Percentiles rank a stretch among this genome's conserved stretches.
Conservation (phyloP, 176 grass and related monocot species). For the Triticum dicoccoides region DNA sequence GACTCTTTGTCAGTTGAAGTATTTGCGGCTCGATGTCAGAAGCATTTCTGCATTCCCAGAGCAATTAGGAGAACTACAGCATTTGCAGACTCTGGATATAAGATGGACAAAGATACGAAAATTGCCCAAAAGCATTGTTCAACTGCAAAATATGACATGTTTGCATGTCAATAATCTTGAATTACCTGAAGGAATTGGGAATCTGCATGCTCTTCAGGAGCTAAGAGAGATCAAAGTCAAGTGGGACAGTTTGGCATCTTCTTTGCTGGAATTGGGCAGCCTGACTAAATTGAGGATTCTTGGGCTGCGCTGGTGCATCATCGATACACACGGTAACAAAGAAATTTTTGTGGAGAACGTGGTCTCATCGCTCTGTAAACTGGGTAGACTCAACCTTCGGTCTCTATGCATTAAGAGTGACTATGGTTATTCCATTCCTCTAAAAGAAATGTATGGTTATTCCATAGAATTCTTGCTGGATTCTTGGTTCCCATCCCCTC, state of each 20-base stretch:
- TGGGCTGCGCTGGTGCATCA: constrained; percentile 1
- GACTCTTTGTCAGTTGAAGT: constrained; percentile 21
- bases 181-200: constrained; percentile 27
- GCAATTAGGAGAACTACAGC: constrained; percentile 18
- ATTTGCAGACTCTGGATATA: constrained; percentile 29
- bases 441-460: not conserved
- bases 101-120: constrained; percentile 14
- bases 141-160: constrained; percentile 12
- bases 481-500: constrained; percentile 26
- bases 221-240: constrained; percentile 18
- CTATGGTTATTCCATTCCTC: not conserved
- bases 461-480: constrained; percentile 32
- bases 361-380: constrained; percentile 8
- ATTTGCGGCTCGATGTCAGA: constrained; percentile 20
- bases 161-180: not conserved
- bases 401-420: not conserved
- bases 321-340: not conserved
- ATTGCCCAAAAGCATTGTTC: constrained; percentile 17
- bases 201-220: constrained; percentile 27
- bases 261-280: constrained; percentile 19
- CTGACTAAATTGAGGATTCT: constrained; percentile 27
- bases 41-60: constrained; percentile 24
- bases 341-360: constrained; percentile 13
- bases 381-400: constrained; percentile 24
- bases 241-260: not conserved